Conservation (phyloP, 306 rosid species). For the Abrus precatorius region DNA sequence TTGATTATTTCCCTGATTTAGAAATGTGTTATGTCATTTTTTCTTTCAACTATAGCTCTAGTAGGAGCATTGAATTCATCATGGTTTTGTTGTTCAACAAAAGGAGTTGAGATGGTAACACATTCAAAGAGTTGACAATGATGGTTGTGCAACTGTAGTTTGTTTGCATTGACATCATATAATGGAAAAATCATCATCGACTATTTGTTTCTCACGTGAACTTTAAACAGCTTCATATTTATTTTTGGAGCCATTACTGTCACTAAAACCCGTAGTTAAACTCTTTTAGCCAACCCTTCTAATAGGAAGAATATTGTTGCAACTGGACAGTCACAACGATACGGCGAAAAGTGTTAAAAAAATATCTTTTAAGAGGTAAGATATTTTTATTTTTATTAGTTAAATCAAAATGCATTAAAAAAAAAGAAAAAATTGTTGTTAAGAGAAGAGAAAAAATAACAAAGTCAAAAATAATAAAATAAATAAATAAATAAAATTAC, state of each 20-base stretch:
- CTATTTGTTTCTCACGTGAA: background rate
- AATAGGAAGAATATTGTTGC: too few species aligned
- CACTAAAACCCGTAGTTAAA: accelerated
- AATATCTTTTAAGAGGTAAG: background rate
- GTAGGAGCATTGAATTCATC: background rate
- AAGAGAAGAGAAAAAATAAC: too few species aligned
- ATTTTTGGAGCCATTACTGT: background rate
- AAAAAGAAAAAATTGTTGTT: too few species aligned
- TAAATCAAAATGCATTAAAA: too few species aligned
- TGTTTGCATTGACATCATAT: background rate
- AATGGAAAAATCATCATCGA: background rate
- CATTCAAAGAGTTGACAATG: background rate
- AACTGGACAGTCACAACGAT: too few species aligned
- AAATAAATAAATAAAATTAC: too few species aligned
- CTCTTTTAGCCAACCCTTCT: background rate
- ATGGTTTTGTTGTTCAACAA: background rate
- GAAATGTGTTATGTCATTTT: background rate
- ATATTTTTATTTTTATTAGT: too few species aligned
- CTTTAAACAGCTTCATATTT: background rate
- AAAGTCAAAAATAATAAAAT: too few species aligned
- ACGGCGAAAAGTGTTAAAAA: too few species aligned
- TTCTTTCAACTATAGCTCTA: background rate
- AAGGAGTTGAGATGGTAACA: background rate
- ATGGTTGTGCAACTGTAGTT: background rate
- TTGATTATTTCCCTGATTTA: background rate